Evolutionary conservation across 495 filamentous ascomycete genomes (phyloP).

Genomic region (Penicillium psychrofluorescens): DNA sequence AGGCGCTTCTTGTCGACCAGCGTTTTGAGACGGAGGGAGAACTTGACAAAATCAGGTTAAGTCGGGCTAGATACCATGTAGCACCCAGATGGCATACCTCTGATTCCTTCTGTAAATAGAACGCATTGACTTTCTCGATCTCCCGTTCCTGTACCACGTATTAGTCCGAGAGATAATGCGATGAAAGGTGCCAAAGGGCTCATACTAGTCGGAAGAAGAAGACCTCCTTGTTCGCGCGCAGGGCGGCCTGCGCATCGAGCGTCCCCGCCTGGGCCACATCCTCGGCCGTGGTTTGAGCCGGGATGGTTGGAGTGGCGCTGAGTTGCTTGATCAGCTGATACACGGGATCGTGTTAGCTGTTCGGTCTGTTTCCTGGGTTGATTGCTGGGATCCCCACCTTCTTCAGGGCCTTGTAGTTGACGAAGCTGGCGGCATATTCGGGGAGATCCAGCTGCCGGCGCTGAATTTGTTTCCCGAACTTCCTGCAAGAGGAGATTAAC

Average conservation of each 20-base stretch:
- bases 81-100: conserved; percentile 53
- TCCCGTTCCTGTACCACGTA: conserved; percentile 71
- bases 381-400: conserved; percentile 52
- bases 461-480: conserved; percentile 99
- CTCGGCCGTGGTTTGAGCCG: conserved; percentile 57
- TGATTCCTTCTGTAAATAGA: conserved; percentile 96
- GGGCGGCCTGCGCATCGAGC: conserved; percentile 72
- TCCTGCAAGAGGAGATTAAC: conserved; percentile 50
- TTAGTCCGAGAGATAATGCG: conserved; percentile 1
- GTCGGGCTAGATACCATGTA: background rate
- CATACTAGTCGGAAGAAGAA: conserved; percentile 95
- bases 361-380: too few relatives aligned
- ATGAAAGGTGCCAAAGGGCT: background rate
- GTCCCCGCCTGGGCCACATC: conserved; percentile 38
- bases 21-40: conserved; percentile 84
- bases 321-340: conserved; percentile 94
- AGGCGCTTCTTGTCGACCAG: conserved; percentile 90
- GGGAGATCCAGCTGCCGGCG: conserved; percentile 97
- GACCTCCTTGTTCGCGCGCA: conserved; percentile 95
- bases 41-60: conserved; percentile 43
- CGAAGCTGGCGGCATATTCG: conserved; percentile 97
- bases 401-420: conserved; percentile 98
- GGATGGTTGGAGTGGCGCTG: conserved; percentile 79
- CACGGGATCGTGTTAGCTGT: conserved; percentile 6
- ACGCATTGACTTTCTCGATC: conserved; percentile 95